Percentiles rank a stretch among this genome's conserved stretches.
Conservation (phyloP, 345 rosid genomes). For the Eucalyptus guilfoylei region DNA sequence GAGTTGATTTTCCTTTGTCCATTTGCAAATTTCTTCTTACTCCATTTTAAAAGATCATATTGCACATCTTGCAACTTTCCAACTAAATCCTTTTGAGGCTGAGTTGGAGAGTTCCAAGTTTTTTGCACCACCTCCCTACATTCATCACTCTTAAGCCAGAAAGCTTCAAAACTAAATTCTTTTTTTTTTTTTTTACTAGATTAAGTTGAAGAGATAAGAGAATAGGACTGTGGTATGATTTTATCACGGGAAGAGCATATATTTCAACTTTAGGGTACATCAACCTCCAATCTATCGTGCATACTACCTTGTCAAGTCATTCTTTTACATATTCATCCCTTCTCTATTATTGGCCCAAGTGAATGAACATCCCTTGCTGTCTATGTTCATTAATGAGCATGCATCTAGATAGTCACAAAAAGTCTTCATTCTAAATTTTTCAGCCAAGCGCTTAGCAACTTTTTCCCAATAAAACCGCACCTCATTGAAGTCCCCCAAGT, state of each 20-base stretch:
- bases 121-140: not conserved
- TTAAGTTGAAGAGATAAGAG: too few relatives aligned
- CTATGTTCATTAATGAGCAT: not conserved
- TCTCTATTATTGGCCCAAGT: too few relatives aligned
- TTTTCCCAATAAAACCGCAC: not conserved
- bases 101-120: not conserved
- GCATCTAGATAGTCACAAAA: not conserved
- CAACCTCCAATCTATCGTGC: not conserved
- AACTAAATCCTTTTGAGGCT: not conserved
- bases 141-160: not conserved
- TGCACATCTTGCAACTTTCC: not conserved
- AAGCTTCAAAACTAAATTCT: not conserved
- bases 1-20: not conserved
- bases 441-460: not conserved
- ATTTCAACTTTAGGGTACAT: too few relatives aligned
- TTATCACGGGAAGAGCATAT: not conserved
- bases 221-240: not conserved
- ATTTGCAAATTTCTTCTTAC: not conserved
- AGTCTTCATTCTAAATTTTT: not conserved
- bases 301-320: not conserved
- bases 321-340: not conserved
- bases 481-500: not conserved
- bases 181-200: too few relatives aligned
- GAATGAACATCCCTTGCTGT: too few relatives aligned
- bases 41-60: not conserved